phyloP scores from a whole-genome alignment of 208 protist genomes.

The Novymonas esmeraldas region DNA sequence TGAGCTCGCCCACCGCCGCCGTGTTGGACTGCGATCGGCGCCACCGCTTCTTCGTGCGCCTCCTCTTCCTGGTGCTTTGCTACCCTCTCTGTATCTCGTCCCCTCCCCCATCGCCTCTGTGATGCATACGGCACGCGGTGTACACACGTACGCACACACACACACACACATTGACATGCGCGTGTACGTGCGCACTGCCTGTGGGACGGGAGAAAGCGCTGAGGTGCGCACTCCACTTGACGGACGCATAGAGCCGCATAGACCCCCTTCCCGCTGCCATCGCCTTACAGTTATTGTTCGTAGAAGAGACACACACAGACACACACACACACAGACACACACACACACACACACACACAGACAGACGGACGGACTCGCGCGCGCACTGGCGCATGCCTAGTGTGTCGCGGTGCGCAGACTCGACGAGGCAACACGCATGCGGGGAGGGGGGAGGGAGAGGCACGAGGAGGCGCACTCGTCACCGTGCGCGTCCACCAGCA shows the following conservation, averaged over 20 bases:
- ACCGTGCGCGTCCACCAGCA: background rate
- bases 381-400: conserved; percentile 1
- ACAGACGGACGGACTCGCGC: background rate
- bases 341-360: background rate
- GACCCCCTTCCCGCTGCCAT: no score
- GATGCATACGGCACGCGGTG: no score
- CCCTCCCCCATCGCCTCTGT: no score
- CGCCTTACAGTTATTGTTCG: no score
- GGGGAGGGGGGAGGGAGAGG: background rate
- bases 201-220: no score
- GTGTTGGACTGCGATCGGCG: no score
- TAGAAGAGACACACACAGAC: background rate
- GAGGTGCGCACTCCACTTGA: no score
- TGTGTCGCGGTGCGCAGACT: background rate
- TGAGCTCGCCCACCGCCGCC: no score
- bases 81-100: background rate
- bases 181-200: no score
- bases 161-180: background rate
- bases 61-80: background rate
- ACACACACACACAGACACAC: background rate
- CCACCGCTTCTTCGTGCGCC: no score
- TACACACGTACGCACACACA: background rate
- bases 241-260: no score
- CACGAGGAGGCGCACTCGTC: background rate
- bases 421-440: background rate